phyloP scores from a whole-genome alignment of 192 early-diverging fungal genomes.

The Coemansia sp. region DNA sequence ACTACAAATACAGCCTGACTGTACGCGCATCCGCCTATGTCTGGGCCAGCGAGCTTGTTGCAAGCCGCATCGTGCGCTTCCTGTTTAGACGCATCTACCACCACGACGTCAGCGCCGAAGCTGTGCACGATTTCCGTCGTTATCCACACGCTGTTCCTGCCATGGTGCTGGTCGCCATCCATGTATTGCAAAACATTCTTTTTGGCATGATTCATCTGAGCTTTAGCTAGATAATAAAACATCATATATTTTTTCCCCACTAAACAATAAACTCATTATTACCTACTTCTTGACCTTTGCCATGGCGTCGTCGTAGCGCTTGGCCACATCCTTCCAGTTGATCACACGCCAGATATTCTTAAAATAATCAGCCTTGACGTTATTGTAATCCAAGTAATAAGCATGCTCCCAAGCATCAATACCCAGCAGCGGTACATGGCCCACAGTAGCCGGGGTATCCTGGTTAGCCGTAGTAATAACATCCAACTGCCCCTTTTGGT shows the following conservation, averaged over 20 bases:
- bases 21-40: slow-evolving; percentile 63
- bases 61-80: slow-evolving; percentile 62
- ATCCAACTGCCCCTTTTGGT: slow-evolving; percentile 79
- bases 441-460: slow-evolving; percentile 63
- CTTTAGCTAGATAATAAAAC: slow-evolving; percentile 35
- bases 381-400: slow-evolving; percentile 97
- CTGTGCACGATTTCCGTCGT: slow-evolving; percentile 65
- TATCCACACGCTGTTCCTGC: slow-evolving; percentile 70
- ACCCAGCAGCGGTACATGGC: slow-evolving; percentile 81
- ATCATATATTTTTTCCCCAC: background rate
- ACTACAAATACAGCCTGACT: slow-evolving; percentile 61
- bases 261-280: background rate
- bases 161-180: slow-evolving; percentile 69
- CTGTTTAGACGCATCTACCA: slow-evolving; percentile 62
- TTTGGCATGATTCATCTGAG: slow-evolving; percentile 64
- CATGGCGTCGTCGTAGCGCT: slow-evolving; percentile 73
- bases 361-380: slow-evolving; percentile 94
- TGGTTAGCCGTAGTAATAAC: slow-evolving; percentile 90
- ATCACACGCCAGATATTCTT: slow-evolving; percentile 93
- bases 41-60: slow-evolving; percentile 69
- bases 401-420: slow-evolving; percentile 97
- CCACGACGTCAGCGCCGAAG: slow-evolving; percentile 65
- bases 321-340: slow-evolving; percentile 96
- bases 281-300: slow-evolving; percentile 12
- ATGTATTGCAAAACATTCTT: slow-evolving; percentile 73